Evolutionary conservation across 345 rosid species (phyloP).

Genomic region (Citrus australasica): DNA sequence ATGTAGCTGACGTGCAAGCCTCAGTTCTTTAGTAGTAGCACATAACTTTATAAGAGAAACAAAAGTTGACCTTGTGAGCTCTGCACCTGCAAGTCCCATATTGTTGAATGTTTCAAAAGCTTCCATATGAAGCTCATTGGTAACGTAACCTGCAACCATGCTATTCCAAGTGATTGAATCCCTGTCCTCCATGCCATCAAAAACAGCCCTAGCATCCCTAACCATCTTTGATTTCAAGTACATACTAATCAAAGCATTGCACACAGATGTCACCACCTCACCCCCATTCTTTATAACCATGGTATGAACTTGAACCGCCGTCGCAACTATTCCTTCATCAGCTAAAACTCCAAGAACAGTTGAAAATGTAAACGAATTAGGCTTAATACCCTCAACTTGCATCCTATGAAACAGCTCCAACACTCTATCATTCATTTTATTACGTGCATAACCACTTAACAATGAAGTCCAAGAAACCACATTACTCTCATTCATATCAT

Average conservation of each 20-base stretch:
- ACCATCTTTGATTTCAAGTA: constrained; percentile 60
- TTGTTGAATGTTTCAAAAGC: constrained; percentile 53
- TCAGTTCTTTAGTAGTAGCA: constrained; percentile 49
- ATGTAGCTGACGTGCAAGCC: constrained; percentile 67
- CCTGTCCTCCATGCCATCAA: constrained; percentile 49
- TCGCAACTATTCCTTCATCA: constrained; percentile 39
- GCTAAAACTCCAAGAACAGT: constrained; percentile 69
- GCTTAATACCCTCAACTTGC: constrained; percentile 55
- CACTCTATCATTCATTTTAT: constrained; percentile 42
- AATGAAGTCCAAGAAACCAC: constrained; percentile 92
- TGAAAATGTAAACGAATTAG: constrained; percentile 61
- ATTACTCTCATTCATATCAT: constrained; percentile 58
- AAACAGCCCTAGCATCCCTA: constrained; percentile 54
- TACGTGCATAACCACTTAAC: constrained; percentile 59
- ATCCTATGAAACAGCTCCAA: constrained; percentile 46
- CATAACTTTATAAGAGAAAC: constrained; percentile 61
- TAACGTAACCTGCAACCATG: constrained; percentile 61
- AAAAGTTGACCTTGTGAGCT: constrained; percentile 52
- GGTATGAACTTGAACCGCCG: constrained; percentile 59
- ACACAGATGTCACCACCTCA: constrained; percentile 32
- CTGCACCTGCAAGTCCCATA: constrained; percentile 49
- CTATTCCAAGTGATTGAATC: constrained; percentile 73
- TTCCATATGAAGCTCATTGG: constrained; percentile 55
- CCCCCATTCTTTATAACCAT: constrained; percentile 61
- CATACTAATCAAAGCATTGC: constrained; percentile 73